These are phyloP conservation scores for Inonotus obliquus DNA, from an alignment of 1,284 basidiomycete genomes.

Conservation along the genomic window DNA sequence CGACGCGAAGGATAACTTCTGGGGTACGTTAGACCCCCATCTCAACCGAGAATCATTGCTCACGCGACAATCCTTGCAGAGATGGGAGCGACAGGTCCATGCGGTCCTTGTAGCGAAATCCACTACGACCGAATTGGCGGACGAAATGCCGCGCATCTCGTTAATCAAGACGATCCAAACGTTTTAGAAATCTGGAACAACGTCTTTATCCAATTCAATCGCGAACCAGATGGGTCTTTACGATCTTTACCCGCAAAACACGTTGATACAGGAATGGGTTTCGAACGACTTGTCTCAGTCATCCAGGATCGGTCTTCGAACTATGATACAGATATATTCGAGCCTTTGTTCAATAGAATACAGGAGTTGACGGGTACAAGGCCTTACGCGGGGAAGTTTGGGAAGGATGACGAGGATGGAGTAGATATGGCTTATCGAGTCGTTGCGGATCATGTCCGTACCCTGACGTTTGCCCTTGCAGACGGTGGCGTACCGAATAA, in stretches of 20 bases:
- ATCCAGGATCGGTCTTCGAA: slow-evolving; percentile 91
- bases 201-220: slow-evolving; percentile 98
- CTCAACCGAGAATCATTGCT: slow-evolving; percentile 9
- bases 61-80: slow-evolving; percentile 43
- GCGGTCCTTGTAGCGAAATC: slow-evolving; percentile 97
- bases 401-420: slow-evolving; percentile 89
- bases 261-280: slow-evolving; percentile 98
- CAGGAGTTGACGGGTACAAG: slow-evolving; percentile 88
- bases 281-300: slow-evolving; percentile 94
- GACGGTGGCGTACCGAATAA: slow-evolving; percentile 97
- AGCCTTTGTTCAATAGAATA: slow-evolving; percentile 85
- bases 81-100: slow-evolving; percentile 98
- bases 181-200: slow-evolving; percentile 99
- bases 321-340: slow-evolving; percentile 97
- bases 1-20: slow-evolving; percentile 98
- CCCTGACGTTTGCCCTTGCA: slow-evolving; percentile 91
- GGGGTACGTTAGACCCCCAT: slow-evolving; percentile 59
- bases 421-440: slow-evolving; percentile 98
- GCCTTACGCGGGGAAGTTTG: slow-evolving; percentile 86
- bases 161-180: slow-evolving; percentile 93
- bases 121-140: slow-evolving; percentile 96
- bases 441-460: slow-evolving; percentile 95
- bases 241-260: slow-evolving; percentile 87
- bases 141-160: slow-evolving; percentile 86
- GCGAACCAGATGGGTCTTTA: slow-evolving; percentile 84